phyloP scores from a whole-genome alignment of 2,329 filamentous ascomycete genomes.

The Dichotomopilus funicola region DNA sequence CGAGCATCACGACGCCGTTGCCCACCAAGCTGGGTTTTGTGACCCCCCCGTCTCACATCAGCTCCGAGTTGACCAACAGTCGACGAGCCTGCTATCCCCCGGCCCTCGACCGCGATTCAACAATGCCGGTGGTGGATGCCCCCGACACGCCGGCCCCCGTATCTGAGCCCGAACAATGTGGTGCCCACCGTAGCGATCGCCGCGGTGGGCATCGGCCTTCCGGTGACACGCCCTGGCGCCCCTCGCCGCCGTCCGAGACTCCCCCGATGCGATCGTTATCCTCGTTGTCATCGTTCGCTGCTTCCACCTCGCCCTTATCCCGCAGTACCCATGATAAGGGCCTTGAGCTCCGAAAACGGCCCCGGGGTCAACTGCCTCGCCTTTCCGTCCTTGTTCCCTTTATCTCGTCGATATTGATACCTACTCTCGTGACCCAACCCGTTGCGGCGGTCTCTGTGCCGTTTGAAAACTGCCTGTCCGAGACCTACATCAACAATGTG shows the following conservation, averaged over 20 bases:
- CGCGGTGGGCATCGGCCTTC: conserved; percentile 1
- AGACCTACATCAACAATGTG: conserved; percentile 49
- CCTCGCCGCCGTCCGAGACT: not conserved
- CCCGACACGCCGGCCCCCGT: conserved; percentile 1
- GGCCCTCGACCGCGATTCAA: not conserved
- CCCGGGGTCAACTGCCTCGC: not conserved
- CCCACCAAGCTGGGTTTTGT: no score
- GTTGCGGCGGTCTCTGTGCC: conserved; percentile 60
- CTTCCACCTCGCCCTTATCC: no score
- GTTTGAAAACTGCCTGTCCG: conserved; percentile 77
- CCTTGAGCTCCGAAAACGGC: not conserved
- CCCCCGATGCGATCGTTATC: not conserved
- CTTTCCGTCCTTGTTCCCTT: conserved; percentile 6
- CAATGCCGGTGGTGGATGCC: conserved; percentile 9
- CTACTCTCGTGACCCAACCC: conserved; percentile 35
- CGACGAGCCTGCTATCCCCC: not conserved
- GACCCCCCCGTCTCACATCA: not conserved
- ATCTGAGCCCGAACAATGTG: conserved; percentile 1
- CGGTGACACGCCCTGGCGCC: not conserved
- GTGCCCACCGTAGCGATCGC: conserved; percentile 3
- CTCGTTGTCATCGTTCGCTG: no score
- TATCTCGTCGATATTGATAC: conserved; percentile 35
- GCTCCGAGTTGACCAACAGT: conserved; percentile 5
- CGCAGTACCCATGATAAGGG: no score
- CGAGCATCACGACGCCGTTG: no score